Base-by-base conservation (phyloP, 2,329 filamentous ascomycete species). In the Rasamsonia emersonii region DNA sequence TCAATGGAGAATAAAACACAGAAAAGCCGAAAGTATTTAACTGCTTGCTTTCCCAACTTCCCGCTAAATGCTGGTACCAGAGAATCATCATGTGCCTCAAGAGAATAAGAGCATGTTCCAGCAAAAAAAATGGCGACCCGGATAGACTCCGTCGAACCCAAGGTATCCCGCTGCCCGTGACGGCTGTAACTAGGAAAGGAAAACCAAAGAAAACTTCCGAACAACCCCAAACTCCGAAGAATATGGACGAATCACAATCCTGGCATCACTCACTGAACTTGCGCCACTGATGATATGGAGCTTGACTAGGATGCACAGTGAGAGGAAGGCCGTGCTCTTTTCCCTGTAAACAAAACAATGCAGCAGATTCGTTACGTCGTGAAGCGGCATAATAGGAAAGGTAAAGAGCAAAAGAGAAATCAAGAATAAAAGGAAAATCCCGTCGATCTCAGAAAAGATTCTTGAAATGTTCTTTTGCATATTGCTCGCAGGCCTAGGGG, bases 401-500 rank as follows among this genome's bases (percentile, higher is more conserved):
- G n/a, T n/a, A n/a, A n/a, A n/a, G n/a, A 11, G 13, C 10, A 10
- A 10, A 28, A 4, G 7, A 31, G 28, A 20, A 23, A 19, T 13
- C 10, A 14, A 21, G 25, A 18, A 15, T 11, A 10, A 4, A 15
- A 16, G n/a, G 11, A 9, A 23, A 9, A 38, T 33, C 42, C 47
- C 44, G 36, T 48, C 36, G 32, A 28, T 42, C 33, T 53, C 47
- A 63, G n/a, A n/a, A 38, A 33, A 56, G 42, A 39, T 61, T 62
- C 44, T 64, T 66, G 55, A 93, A 93, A 61, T 96, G 84, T 59
- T 96, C 89, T 62, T 94, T 95, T 36, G 89, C 89, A 59, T 94
- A 95, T 61, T 95, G 88, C 54, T 86, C 82, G 63, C 82, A 86
- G 30, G 82, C 82, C 82, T 86, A 30, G 24, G 4, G 20, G 13